phyloP scores from a whole-genome alignment of 345 rosid species.

The Clausena lansium region DNA sequence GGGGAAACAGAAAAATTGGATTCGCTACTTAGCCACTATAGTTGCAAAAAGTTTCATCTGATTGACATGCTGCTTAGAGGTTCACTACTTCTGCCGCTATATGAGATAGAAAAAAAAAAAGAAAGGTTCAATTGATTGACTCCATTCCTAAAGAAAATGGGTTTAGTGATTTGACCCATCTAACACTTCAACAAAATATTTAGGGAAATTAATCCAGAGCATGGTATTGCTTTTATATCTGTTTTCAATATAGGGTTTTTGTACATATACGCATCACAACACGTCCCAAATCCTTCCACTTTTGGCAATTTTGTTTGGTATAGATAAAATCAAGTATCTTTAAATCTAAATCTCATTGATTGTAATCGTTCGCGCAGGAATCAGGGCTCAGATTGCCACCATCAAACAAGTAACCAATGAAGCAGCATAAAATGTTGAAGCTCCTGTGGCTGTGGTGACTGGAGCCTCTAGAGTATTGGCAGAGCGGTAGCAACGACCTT shows the following conservation, averaged over 20 bases:
- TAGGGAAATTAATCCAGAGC: neutral
- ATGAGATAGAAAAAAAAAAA: no score
- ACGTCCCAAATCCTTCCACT: neutral
- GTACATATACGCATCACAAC: neutral
- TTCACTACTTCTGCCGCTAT: no score
- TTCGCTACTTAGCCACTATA: no score
- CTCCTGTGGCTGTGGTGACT: constrained; percentile 83
- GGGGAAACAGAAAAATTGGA: no score
- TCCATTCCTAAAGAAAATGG: no score
- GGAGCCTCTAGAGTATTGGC: constrained; percentile 99
- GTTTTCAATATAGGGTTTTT: neutral
- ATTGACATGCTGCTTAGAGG: no score
- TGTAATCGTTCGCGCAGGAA: constrained; percentile 29
- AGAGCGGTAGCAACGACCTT: constrained; percentile 85
- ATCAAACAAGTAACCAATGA: constrained; percentile 44
- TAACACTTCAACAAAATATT: neutral
- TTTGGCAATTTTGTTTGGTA: neutral
- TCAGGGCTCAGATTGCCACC: constrained; percentile 72
- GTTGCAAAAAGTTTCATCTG: no score
- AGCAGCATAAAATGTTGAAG: constrained; percentile 51
- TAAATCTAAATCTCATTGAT: neutral
- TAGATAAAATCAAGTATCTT: neutral
- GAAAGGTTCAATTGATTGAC: no score
- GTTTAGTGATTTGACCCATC: no score
- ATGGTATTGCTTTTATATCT: neutral